Base-by-base conservation (phyloP, 495 filamentous ascomycete species). In the Xylona heveae region DNA sequence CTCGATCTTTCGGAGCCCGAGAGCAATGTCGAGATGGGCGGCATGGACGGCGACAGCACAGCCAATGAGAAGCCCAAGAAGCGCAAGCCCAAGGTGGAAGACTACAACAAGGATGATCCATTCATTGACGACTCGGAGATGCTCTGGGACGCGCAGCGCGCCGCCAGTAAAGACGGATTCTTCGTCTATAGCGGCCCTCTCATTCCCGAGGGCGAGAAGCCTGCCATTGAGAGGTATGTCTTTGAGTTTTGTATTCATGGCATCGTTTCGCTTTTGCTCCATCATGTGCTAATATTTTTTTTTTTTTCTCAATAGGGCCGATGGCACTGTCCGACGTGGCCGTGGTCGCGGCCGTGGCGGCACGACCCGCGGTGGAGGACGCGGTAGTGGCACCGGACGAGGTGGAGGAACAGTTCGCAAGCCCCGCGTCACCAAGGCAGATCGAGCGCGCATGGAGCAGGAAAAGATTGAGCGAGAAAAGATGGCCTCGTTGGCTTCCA, bases 61-160 rank as follows among this genome's bases (percentile, higher is more conserved):
- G 51, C 60, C 9, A 64, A 66, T 6, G 57, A 50, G 6, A 76
- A 71, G 43, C 66, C 68, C 22, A 68, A 68, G 49, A 74, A 78
- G 51, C 60, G 90, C 27, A 78, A 73, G 55, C 77, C 72, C 62
- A 91, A 88, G 55, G 74, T 84, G 39, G 88, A 97, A 43, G 78
- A 91, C 38, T 97, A 97, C 44, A 83, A 94, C 52, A 81, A 81
- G 40, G 80, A 88, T 33, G 88, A 97, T 45, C 85, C 83, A 21
- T 97, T 97, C 48, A 85, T 97, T 34, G 88, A 97, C 47, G 88
- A 97, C 51, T 85, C 80, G 9, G 88, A 97, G 46, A 45, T 93
- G 55, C 65, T 85, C 5, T 97, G 84, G 82, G 82, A 95, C 54
- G 80, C 92, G 51, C 78, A 85, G 48, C 85, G 88, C 14, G 80